A percentile compares a stretch with the other conserved stretches of the same genome.
Evolutionary conservation across 2,329 filamentous ascomycete species (phyloP).

Genomic region (Fusarium neocosmosporiellum): DNA sequence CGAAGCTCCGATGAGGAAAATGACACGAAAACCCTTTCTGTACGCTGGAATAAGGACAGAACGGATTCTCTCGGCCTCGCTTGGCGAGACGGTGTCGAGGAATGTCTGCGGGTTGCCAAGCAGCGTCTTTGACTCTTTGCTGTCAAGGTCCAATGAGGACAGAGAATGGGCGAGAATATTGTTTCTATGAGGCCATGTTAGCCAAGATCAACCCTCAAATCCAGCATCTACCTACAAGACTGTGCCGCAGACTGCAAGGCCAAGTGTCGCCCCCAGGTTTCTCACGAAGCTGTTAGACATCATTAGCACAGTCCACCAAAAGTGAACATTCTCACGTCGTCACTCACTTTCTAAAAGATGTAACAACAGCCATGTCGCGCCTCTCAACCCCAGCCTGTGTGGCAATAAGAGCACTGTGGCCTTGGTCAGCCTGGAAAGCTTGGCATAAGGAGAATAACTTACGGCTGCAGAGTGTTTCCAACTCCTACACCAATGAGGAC

Average conservation of each 20-base stretch:
- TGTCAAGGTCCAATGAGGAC: conserved; percentile 40
- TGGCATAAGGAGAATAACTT: conserved; percentile 16
- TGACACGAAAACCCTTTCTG: conserved; percentile 49
- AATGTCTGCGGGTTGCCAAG: conserved; percentile 50
- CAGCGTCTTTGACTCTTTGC: conserved; percentile 39
- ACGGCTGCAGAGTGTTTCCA: conserved; percentile 64
- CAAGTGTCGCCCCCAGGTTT: conserved; percentile 53
- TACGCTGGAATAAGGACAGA: conserved; percentile 51
- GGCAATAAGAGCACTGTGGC: conserved; percentile 58
- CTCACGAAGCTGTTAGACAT: conserved; percentile 49
- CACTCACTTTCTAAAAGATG: conserved; percentile 56
- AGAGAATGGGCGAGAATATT: conserved; percentile 50
- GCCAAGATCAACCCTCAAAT: background rate
- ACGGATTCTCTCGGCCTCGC: conserved; percentile 46
- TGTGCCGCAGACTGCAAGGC: conserved; percentile 53
- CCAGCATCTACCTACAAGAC: conserved; percentile 46
- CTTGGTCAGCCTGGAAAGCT: background rate
- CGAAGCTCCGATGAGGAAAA: conserved; percentile 52
- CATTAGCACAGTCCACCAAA: background rate
- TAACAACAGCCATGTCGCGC: conserved; percentile 56
- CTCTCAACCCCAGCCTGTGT: conserved; percentile 67
- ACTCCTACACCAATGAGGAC: conserved; percentile 64
- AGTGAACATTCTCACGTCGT: background rate
- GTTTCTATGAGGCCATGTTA: conserved; percentile 43
- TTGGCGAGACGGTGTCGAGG: conserved; percentile 40